phyloP scores from a whole-genome alignment of 2,329 filamentous ascomycete species.

The Plenodomus lindquistii region DNA sequence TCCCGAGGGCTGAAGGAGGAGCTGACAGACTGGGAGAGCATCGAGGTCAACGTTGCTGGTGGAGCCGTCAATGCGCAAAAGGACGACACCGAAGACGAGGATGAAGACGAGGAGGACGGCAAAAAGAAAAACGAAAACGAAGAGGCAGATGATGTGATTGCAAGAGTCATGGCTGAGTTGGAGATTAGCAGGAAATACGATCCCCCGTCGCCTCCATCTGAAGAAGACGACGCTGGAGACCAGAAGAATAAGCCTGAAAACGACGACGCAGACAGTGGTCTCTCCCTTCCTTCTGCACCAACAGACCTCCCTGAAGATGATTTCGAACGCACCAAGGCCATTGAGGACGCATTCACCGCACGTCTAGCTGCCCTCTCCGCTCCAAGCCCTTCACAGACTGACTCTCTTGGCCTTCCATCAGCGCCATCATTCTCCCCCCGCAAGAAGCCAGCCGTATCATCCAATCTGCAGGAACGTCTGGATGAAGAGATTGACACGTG shows the following conservation, averaged over 20 bases:
- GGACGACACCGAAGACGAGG: constrained; percentile 21
- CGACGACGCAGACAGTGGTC: constrained; percentile 12
- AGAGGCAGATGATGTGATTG: constrained; percentile 53
- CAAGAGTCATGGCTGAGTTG: constrained; percentile 51
- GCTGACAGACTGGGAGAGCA: constrained; percentile 37
- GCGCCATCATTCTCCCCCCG: constrained; percentile 51
- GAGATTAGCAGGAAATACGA: constrained; percentile 49
- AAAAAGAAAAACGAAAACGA: constrained; percentile 39
- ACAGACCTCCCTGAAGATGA: constrained; percentile 34
- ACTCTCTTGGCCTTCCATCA: constrained; percentile 48
- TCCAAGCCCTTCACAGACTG: constrained; percentile 37
- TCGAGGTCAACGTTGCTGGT: constrained; percentile 36
- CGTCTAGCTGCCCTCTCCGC: constrained; percentile 51
- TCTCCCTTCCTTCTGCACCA: constrained; percentile 52
- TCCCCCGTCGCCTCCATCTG: constrained; percentile 24
- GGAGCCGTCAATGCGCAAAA: constrained; percentile 23
- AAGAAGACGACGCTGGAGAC: constrained; percentile 14
- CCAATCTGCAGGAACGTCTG: constrained; percentile 51
- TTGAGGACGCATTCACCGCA: constrained; percentile 52
- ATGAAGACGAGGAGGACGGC: constrained; percentile 15
- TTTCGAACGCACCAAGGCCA: constrained; percentile 31
- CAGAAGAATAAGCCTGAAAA: constrained; percentile 4
- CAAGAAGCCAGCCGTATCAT: constrained; percentile 39
- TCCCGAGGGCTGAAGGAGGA: constrained; percentile 11
- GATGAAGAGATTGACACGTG: constrained; percentile 76